Conservation (phyloP, 1,139 yeast genomes). For the Suhomyces choctaworum region DNA sequence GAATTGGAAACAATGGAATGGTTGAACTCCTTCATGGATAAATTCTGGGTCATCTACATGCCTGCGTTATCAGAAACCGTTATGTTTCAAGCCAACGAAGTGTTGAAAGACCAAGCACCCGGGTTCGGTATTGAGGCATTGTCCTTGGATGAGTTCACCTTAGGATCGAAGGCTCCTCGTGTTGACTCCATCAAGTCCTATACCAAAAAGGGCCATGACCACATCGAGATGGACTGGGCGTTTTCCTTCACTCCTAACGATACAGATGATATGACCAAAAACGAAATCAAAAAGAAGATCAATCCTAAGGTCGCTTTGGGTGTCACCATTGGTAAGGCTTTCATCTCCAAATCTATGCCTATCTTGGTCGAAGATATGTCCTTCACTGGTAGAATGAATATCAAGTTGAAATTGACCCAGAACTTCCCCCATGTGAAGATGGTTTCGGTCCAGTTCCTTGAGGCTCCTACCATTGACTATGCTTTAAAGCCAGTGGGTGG, state of each 20-base stretch:
- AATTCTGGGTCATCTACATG: constrained; percentile 86
- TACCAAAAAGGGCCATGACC: constrained; percentile 63
- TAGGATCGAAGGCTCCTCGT: constrained; percentile 79
- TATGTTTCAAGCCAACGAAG: constrained; percentile 62
- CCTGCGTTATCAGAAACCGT: constrained; percentile 81
- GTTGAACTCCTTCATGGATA: constrained; percentile 72
- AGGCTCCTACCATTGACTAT: constrained; percentile 75
- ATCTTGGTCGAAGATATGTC: constrained; percentile 78
- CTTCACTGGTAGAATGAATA: constrained; percentile 68
- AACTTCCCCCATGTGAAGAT: constrained; percentile 73
- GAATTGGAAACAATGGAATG: constrained; percentile 75
- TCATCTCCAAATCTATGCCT: constrained; percentile 72
- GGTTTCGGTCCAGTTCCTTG: constrained; percentile 70
- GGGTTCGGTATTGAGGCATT: constrained; percentile 78
- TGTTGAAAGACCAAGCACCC: constrained; percentile 70
- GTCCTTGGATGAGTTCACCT: constrained; percentile 70
- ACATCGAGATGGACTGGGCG: constrained; percentile 81
- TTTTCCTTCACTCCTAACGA: constrained; percentile 80
- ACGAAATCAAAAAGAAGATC: constrained; percentile 65
- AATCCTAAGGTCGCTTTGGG: constrained; percentile 81
- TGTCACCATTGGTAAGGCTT: constrained; percentile 75
- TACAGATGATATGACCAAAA: constrained; percentile 77
- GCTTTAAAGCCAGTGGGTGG: constrained; percentile 87
- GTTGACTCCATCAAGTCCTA: constrained; percentile 70
- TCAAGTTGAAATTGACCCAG: constrained; percentile 59